Base-by-base conservation (phyloP, 2,329 filamentous ascomycete species). In the Sporothrix pallida region DNA sequence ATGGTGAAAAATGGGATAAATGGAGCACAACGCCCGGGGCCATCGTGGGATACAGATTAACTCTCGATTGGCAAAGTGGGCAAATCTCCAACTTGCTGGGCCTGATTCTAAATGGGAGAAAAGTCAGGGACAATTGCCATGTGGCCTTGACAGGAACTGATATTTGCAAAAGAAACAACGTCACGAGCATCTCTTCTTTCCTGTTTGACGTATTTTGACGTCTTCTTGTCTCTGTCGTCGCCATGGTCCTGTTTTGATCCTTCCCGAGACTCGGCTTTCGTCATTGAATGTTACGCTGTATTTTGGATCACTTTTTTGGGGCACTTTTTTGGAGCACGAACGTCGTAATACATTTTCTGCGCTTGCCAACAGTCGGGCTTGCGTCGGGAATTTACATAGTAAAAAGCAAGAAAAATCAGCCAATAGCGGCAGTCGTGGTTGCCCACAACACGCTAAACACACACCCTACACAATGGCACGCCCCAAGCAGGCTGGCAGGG, bases 401-500 rank as follows among this genome's bases (percentile, higher is more conserved):
- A 37, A 26, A 26, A 26, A 6, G 31, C 4, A 37, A 37, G 8
- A 10, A 17, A 1, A 20, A 23, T 12, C 44, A n/a, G 60, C 60
- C 60, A 65, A 65, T 65, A n/a, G 17, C 60, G 60, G 60, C 60
- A 23, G 42, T 65, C 10, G 60, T 65, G 4, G 54, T 15, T 23
- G 9, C 12, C 23, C 23, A 31, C 23, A 13, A 3, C 6, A 10
- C 20, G 17, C n/a, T 20, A 56, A 31, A 31, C 23, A 3, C 31
- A 37, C 31, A 5, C 31, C 31, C 31, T 37, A 37, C 31, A 7
- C 31, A 37, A 37, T 37, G 31, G 31, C 31, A 37, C 31, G 31
- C 31, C 31, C 31, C 4, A 37, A 37, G 31, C 31, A 37, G 31
- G 23, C 23, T 26, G 23, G 23, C 23, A 26, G 31, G 31, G 7